These are phyloP conservation scores for Acmispon strigosus DNA, from an alignment of 306 rosid species.

Conservation along the genomic window DNA sequence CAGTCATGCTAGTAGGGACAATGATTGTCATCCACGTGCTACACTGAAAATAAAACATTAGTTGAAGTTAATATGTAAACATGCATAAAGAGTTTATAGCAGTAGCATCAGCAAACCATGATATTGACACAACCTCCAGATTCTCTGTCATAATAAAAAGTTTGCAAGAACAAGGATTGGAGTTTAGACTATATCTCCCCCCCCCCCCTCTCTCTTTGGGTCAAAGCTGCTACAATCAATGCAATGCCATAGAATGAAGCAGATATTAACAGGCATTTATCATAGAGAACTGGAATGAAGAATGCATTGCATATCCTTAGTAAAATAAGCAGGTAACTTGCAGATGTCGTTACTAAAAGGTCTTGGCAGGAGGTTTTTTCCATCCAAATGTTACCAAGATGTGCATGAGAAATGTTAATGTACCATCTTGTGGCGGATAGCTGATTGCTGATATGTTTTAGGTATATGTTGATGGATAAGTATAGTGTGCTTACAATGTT, in stretches of 20 bases:
- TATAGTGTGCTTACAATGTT: background rate
- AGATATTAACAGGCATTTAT: background rate
- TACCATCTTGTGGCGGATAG: background rate
- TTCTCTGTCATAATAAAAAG: background rate
- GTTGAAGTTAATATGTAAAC: conserved; percentile 12
- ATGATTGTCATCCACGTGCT: conserved; percentile 96
- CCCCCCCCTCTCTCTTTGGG: too few relatives aligned
- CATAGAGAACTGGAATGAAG: background rate
- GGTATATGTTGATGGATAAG: background rate
- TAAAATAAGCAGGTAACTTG: background rate
- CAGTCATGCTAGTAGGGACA: conserved; percentile 97
- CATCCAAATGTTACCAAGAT: background rate
- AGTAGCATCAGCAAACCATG: background rate
- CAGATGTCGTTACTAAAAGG: background rate
- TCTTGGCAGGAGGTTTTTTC: background rate
- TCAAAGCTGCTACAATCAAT: background rate
- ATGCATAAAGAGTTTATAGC: background rate
- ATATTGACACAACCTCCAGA: background rate
- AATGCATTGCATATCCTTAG: background rate
- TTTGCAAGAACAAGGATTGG: background rate
- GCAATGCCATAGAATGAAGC: background rate
- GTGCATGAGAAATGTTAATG: background rate
- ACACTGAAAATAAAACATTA: conserved; percentile 62
- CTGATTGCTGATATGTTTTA: background rate
- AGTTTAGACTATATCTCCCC: background rate